These are phyloP conservation scores for Aspergillus heteromorphus DNA, from an alignment of 495 filamentous ascomycete species.

Conservation along the genomic window DNA sequence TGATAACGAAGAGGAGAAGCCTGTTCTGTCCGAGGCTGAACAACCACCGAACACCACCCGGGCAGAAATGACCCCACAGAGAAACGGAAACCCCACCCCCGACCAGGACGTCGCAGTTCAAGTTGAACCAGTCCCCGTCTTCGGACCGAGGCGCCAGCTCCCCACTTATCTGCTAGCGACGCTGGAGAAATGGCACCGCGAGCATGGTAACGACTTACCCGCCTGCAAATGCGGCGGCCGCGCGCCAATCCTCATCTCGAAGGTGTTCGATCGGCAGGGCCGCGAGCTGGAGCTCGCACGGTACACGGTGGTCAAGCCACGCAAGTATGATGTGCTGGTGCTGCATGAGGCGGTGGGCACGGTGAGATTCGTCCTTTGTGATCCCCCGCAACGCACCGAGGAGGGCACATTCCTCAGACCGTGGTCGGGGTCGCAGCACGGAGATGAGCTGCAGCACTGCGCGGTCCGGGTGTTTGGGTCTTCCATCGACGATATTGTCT, in stretches of 20 bases:
- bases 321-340: constrained; percentile 5
- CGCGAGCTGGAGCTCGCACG: constrained; percentile 9
- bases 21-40: background rate
- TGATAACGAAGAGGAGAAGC: background rate
- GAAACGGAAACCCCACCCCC: background rate
- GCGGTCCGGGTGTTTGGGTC: constrained; percentile 1
- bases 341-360: background rate
- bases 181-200: constrained; percentile 8
- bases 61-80: no score
- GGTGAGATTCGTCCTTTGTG: constrained; percentile 13
- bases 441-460: background rate
- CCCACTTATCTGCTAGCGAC: constrained; percentile 1
- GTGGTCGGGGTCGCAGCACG: background rate
- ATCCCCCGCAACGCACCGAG: background rate
- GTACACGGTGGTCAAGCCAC: background rate
- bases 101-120: background rate
- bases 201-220: constrained; percentile 9
- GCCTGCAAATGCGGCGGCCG: background rate
- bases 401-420: background rate
- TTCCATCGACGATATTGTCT: background rate
- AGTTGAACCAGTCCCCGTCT: background rate
- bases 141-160: background rate
- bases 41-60: no score
- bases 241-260: constrained; percentile 1
- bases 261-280: constrained; percentile 14